Conservation (phyloP, 441 rosid species). For the Corymbia citriodora region DNA sequence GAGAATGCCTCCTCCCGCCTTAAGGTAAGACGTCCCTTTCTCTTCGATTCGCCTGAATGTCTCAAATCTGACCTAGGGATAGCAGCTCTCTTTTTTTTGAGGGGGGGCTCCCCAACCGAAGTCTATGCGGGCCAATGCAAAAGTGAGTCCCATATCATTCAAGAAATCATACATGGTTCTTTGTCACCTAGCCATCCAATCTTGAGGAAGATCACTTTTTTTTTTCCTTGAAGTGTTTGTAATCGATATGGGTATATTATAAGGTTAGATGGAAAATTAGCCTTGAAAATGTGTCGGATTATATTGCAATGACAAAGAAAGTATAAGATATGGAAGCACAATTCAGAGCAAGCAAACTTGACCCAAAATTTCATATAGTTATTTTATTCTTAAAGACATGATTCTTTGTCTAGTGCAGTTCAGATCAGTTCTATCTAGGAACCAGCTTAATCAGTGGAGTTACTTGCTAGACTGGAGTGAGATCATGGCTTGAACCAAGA, state of each 20-base stretch:
- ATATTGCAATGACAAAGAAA: not conserved
- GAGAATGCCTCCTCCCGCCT: not conserved
- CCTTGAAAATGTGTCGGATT: not conserved
- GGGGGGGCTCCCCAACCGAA: not conserved
- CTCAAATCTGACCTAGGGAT: not conserved
- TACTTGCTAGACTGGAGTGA: fast-evolving
- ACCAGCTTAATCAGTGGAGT: not conserved
- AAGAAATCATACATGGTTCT: not conserved
- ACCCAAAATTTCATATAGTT: too few relatives aligned
- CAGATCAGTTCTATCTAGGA: fast-evolving
- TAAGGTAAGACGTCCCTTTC: not conserved
- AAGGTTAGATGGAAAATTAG: not conserved
- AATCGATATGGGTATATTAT: not conserved
- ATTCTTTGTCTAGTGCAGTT: not conserved
- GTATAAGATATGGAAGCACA: not conserved
- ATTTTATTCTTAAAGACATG: too few relatives aligned
- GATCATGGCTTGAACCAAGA: not conserved
- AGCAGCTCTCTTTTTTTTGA: not conserved
- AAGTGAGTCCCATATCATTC: not conserved
- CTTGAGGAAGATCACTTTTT: not conserved
- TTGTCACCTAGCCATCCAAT: not conserved
- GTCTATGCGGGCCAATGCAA: not conserved
- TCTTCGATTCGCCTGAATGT: not conserved
- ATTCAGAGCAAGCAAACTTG: too few relatives aligned
- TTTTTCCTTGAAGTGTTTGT: not conserved